Evolutionary conservation across 345 rosid genomes (phyloP).

Genomic region (Brassica cretica): DNA sequence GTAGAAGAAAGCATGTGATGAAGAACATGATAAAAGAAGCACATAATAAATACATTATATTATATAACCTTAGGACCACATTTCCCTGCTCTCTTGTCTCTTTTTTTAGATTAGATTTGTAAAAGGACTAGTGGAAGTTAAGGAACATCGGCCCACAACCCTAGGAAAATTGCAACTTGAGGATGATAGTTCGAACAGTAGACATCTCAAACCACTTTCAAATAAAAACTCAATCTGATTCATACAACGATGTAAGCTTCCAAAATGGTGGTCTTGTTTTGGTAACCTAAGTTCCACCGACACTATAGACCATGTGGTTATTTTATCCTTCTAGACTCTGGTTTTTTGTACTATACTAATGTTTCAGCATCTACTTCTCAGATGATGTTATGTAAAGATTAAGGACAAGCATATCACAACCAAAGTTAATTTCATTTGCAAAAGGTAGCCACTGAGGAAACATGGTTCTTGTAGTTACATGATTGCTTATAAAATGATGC

Average conservation of each 20-base stretch:
- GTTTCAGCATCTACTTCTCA: background rate
- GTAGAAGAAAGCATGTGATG: constrained; percentile 62
- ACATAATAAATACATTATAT: constrained; percentile 51
- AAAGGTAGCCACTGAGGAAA: background rate
- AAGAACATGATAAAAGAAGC: constrained; percentile 60
- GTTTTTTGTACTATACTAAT: background rate
- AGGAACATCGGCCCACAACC: constrained; percentile 83
- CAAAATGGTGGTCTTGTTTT: constrained; percentile 16
- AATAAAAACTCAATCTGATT: constrained; percentile 22
- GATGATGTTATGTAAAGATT: background rate
- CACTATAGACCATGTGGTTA: constrained; percentile 27
- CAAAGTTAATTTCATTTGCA: background rate
- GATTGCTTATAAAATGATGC: background rate
- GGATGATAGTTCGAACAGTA: constrained; percentile 67
- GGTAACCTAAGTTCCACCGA: constrained; percentile 28
- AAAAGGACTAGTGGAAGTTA: constrained; percentile 61
- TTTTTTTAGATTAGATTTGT: constrained; percentile 31
- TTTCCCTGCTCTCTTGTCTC: constrained; percentile 27
- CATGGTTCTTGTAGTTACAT: background rate
- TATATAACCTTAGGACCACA: constrained; percentile 67
- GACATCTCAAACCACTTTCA: constrained; percentile 35
- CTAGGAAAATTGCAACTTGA: constrained; percentile 57
- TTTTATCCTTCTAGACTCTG: background rate
- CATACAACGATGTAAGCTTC: constrained; percentile 27
- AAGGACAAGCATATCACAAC: constrained; percentile 41